Evolutionary conservation across 139 green algal genomes (phyloP).

Genomic region (Asterochloris erici): DNA sequence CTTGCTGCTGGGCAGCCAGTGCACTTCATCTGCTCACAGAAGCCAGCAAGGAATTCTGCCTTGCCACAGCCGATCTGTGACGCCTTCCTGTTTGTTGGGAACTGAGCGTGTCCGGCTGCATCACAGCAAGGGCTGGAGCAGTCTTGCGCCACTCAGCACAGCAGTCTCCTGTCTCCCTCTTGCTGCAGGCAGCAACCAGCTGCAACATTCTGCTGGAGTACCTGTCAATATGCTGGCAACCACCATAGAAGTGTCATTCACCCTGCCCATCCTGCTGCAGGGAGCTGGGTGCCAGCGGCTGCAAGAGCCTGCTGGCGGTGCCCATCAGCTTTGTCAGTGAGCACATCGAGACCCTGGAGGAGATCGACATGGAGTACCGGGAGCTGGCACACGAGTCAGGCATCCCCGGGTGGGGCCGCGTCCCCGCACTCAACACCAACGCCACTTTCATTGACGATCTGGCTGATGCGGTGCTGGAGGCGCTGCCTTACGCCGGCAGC

Average conservation of each 20-base stretch:
- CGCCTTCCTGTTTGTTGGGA: too few relatives aligned
- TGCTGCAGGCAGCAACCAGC: too few relatives aligned
- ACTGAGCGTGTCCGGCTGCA: too few relatives aligned
- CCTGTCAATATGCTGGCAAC: not conserved
- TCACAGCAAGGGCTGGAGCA: too few relatives aligned
- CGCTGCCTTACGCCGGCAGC: slow-evolving; percentile 86
- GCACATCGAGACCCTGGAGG: slow-evolving; percentile 99
- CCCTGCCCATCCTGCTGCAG: slow-evolving; percentile 22
- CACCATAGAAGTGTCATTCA: not conserved
- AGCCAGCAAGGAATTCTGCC: too few relatives aligned
- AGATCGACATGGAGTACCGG: slow-evolving; percentile 99
- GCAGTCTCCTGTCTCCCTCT: too few relatives aligned
- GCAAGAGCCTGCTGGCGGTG: slow-evolving; percentile 86
- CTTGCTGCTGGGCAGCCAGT: too few relatives aligned
- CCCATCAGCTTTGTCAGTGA: slow-evolving; percentile 97
- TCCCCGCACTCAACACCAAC: slow-evolving; percentile 95
- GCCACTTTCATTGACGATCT: slow-evolving; percentile 93
- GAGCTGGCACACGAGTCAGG: slow-evolving; percentile 52
- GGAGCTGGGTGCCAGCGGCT: slow-evolving; percentile 70
- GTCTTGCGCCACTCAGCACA: too few relatives aligned
- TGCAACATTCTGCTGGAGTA: not conserved
- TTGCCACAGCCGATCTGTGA: too few relatives aligned
- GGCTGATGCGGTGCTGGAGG: slow-evolving; percentile 88
- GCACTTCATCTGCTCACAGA: too few relatives aligned
- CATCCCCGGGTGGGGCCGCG: slow-evolving; percentile 83